Evolutionary conservation across 148 eudicot species (phyloP).

Genomic region (Rhododendron vialii): DNA sequence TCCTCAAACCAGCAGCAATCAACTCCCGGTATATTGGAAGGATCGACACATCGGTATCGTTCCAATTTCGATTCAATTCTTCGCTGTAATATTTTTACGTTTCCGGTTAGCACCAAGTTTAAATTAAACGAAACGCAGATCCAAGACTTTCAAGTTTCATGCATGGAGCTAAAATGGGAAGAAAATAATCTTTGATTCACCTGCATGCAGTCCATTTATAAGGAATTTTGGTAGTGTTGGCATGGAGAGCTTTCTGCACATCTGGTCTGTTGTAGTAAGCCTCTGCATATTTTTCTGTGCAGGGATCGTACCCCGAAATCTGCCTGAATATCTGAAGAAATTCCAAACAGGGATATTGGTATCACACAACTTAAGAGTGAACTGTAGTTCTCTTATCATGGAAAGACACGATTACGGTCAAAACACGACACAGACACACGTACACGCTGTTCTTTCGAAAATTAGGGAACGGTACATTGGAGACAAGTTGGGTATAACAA

Average conservation of each 20-base stretch:
- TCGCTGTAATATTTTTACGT: constrained; percentile 36
- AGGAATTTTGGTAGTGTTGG: constrained; percentile 62
- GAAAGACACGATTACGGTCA: not conserved
- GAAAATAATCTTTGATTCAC: constrained; percentile 19
- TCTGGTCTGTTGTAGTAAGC: constrained; percentile 80
- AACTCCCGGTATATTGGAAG: constrained; percentile 82
- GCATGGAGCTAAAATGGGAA: not conserved
- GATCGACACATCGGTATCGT: constrained; percentile 75
- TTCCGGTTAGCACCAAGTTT: not conserved
- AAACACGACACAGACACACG: not conserved
- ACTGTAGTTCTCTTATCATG: not conserved
- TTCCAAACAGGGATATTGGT: not conserved
- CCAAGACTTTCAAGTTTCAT: not conserved
- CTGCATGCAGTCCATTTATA: constrained; percentile 98
- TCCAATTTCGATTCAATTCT: constrained; percentile 81
- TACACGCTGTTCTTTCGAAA: not conserved
- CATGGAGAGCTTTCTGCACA: constrained; percentile 89
- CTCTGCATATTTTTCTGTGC: constrained; percentile 88
- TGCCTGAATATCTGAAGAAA: constrained; percentile 37
- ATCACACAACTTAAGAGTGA: not conserved
- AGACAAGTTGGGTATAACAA: not conserved
- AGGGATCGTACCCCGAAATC: constrained; percentile 87
- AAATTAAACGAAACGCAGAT: not conserved
- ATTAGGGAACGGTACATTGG: not conserved
- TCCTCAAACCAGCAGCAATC: constrained; percentile 63